phyloP scores from a whole-genome alignment of 306 rosid species.

The Morella rubra region DNA sequence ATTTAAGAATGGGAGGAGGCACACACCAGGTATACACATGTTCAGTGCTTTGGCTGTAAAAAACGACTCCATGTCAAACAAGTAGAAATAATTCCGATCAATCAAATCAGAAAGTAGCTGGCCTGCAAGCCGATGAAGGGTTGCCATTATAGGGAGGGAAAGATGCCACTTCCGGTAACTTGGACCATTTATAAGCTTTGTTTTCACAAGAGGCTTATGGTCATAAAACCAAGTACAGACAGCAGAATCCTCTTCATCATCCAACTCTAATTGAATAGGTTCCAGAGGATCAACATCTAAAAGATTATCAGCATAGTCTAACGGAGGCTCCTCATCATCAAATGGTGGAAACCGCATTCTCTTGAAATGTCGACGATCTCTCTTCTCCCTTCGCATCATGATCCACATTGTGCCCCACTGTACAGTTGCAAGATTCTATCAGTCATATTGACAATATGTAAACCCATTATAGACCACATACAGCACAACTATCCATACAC shows the following conservation, averaged over 20 bases:
- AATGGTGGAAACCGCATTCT: conserved; percentile 99
- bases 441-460: conserved; percentile 10
- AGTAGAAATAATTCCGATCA: conserved; percentile 93
- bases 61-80: conserved; percentile 99
- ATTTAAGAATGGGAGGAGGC: not conserved
- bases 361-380: conserved; percentile 98
- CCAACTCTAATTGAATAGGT: conserved; percentile 95
- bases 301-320: conserved; percentile 95
- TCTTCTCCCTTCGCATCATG: conserved; percentile 99
- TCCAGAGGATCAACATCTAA: conserved; percentile 97
- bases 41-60: conserved; percentile 97
- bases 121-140: conserved; percentile 96
- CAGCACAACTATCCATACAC: not conserved
- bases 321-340: conserved; percentile 98
- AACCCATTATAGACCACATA: not conserved
- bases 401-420: conserved; percentile 99
- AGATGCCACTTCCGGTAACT: conserved; percentile 99
- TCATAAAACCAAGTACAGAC: conserved; percentile 97
- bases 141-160: conserved; percentile 98
- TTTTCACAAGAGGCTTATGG: conserved; percentile 95
- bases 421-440: conserved; percentile 9
- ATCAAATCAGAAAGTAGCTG: conserved; percentile 93
- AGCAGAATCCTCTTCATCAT: conserved; percentile 98
- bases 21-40: conserved; percentile 96
- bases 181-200: conserved; percentile 97